Base-by-base conservation (phyloP, 2,329 filamentous ascomycete genomes). In the Alternaria longipes region DNA sequence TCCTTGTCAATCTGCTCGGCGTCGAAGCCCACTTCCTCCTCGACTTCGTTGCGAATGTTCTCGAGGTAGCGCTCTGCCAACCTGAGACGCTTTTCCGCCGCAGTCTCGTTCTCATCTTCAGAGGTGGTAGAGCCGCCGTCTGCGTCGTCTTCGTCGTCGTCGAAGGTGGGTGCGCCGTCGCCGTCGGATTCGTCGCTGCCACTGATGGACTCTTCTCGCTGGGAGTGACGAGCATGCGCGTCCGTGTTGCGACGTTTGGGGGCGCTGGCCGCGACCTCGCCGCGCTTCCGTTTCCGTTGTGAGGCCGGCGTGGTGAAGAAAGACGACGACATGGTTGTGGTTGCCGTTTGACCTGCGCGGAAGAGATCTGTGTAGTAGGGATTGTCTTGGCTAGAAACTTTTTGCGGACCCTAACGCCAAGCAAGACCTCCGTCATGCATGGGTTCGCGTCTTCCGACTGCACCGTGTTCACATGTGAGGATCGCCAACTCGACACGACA, bases 1-100 rank as follows among this genome's bases (percentile, higher is more conserved):
- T 99, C 95, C 60, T 91, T 86, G 81, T 98, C 95, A 60, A 99
- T 91, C 54, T 98, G 92, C 70, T 90, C 93, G 8, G 95, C 95
- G 80, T 99, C 93, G 74, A 98, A 99, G 40, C 93, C 95, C 54
- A 86, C 86, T 66, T 93, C 91, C 70, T 96, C 90, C 59, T 84
- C 79, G 26, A 84, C 80, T 69, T 97, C 91, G 72, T 91, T 87
- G 72, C 91, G 89, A 64, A 97, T 89, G 76, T 97, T 97, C 56
- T 97, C 91, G 56, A 99, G 86, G 78, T 99, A 98, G 72, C 92
- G 89, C 81, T 98, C 93, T 30, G 95, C 95, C 28, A 99, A 86
- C 67, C 92, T 89, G 73, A 97, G 81, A 70, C 95, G 87, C 78
- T 92, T 90, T 76, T 97, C 93, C 36, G 93, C 94, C 1, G 91